phyloP scores from a whole-genome alignment of 306 rosid species.

The Dalbergia oliveri region DNA sequence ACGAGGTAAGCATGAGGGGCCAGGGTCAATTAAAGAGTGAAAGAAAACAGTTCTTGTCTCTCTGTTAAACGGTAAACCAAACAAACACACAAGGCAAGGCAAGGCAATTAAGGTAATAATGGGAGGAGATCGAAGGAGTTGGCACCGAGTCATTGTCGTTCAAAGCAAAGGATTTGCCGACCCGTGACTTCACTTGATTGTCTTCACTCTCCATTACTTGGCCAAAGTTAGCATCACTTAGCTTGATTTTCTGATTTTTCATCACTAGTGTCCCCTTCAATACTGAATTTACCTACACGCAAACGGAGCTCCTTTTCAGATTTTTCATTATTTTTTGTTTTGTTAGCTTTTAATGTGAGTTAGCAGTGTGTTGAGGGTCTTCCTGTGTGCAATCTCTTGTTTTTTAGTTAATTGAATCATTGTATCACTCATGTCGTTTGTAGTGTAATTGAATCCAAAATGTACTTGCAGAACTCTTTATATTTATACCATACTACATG shows the following conservation, averaged over 20 bases:
- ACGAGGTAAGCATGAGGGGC: conserved; percentile 14
- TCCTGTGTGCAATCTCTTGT: too few relatives aligned
- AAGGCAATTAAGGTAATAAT: too few relatives aligned
- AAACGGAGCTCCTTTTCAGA: neutral
- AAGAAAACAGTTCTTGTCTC: neutral
- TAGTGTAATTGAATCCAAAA: too few relatives aligned
- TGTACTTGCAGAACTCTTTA: too few relatives aligned
- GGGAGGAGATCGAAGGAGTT: neutral
- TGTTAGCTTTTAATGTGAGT: too few relatives aligned
- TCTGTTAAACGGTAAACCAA: neutral
- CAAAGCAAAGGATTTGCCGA: conserved; percentile 30
- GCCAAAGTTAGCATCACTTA: neutral
- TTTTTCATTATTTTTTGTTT: neutral
- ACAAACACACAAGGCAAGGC: neutral
- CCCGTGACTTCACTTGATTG: conserved; percentile 33
- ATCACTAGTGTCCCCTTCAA: neutral
- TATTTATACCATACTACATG: too few relatives aligned
- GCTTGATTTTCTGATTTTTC: neutral
- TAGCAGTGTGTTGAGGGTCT: too few relatives aligned
- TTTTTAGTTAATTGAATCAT: too few relatives aligned
- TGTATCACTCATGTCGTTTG: too few relatives aligned
- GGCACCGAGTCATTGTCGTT: conserved; percentile 39
- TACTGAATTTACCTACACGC: neutral
- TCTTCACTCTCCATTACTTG: neutral
- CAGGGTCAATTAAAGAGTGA: conserved; percentile 4